Conservation (phyloP, 2,329 filamentous ascomycete species). For the Pyrenophora tritici-repentis region DNA sequence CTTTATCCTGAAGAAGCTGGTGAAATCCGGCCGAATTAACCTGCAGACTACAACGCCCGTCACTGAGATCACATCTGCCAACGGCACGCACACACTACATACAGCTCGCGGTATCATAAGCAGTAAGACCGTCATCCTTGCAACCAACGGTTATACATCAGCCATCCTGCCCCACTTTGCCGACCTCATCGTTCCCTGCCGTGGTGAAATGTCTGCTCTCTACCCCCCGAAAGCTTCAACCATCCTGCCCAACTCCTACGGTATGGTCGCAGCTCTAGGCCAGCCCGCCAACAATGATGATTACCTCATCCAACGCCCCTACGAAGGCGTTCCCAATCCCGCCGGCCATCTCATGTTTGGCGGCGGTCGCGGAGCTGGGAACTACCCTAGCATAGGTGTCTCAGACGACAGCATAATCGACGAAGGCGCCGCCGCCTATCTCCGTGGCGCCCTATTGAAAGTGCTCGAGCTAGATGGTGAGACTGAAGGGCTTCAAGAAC, state of each 20-base stretch:
- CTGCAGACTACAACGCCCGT: conserved; percentile 76
- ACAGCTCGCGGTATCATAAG: conserved; percentile 71
- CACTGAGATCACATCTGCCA: conserved; percentile 35
- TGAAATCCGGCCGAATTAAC: conserved; percentile 62
- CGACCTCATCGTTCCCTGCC: conserved; percentile 75
- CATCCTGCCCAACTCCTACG: conserved; percentile 64
- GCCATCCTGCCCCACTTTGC: conserved; percentile 71
- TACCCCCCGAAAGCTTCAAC: conserved; percentile 56
- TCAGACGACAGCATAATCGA: conserved; percentile 66
- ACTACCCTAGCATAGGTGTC: conserved; percentile 57
- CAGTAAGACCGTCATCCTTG: conserved; percentile 70
- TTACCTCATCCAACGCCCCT: conserved; percentile 74
- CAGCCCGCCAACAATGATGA: conserved; percentile 63
- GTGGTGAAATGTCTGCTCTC: conserved; percentile 74
- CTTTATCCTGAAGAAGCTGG: conserved; percentile 68
- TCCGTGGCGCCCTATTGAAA: conserved; percentile 54
- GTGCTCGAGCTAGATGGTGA: conserved; percentile 44
- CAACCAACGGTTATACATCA: conserved; percentile 85
- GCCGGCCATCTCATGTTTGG: conserved; percentile 70
- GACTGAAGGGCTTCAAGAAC: conserved; percentile 48
- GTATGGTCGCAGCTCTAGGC: conserved; percentile 61
- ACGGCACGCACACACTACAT: conserved; percentile 62
- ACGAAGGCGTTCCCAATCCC: conserved; percentile 47
- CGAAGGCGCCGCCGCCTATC: conserved; percentile 58
- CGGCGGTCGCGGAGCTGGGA: conserved; percentile 65